Base-by-base conservation (phyloP, 345 rosid species). In the Eucalyptus coolabah region DNA sequence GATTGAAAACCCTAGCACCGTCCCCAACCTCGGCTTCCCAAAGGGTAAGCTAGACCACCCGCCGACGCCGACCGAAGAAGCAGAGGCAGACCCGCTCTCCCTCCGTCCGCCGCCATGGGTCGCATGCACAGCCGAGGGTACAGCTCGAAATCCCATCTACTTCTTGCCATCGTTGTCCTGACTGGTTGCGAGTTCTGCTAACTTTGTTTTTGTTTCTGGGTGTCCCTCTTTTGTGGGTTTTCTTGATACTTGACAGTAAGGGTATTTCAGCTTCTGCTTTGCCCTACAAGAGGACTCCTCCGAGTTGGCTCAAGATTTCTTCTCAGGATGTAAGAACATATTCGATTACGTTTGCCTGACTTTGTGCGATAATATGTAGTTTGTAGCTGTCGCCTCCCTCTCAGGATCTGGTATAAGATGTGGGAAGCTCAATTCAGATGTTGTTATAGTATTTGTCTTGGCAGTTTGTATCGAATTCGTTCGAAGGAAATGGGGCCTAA, bases 51-150 rank as follows among this genome's bases (percentile, higher is more conserved):
- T 77, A 40, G 16, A 40, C 30, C 47, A 21, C 47, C 82, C 85
- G 85, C 85, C 85, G 85, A 40, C 85, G 85, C 85, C 47, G 47
- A 9, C 85, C 85, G 85, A 40, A 40, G 85, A 40, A 77, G 30
- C 85, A 77, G 85, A 23, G 47, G 85, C 85, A 18, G 85, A 12
- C 14, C 15, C 47, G 16, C 47, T 21, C 47, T 7, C 28, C 85
- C 17, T 77, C 7, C 54, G 56, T 19, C 30, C 45, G 92, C 91
- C 89, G 88, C 92, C 94, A 97, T 96, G 98, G 99, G 98, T 89
- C 97, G 99, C 88, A 97, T 97, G 99, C 99, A 97, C 89, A 92
- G 95, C 86, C 88, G 96, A 87, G 99, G 98, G 99, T 95, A 89
- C 82, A 92, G 67, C 81, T 23, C 34, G 54, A 37, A 37, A 6